These are phyloP conservation scores for Nemania sp. DNA, from an alignment of 2,329 filamentous ascomycete genomes.

Conservation along the genomic window DNA sequence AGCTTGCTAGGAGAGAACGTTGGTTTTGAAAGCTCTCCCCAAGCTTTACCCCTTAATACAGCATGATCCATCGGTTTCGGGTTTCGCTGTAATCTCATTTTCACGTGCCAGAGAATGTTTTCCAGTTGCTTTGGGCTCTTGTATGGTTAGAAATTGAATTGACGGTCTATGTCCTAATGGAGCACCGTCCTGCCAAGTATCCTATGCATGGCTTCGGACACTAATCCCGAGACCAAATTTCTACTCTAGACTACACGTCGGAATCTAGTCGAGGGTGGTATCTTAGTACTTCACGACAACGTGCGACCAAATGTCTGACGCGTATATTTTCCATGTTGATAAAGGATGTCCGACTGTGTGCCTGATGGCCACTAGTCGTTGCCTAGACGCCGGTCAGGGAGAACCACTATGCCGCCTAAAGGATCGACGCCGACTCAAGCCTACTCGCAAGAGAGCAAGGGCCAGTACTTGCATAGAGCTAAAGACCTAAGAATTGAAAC, in stretches of 20 bases:
- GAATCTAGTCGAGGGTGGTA: background rate
- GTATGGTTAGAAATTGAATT: no score
- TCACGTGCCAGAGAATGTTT: no score
- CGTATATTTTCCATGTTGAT: background rate
- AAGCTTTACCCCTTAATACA: background rate
- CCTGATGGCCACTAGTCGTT: background rate
- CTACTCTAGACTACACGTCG: background rate
- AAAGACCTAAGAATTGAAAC: conserved; percentile 9
- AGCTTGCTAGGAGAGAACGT: background rate
- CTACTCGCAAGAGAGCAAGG: conserved; percentile 13
- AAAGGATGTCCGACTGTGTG: background rate
- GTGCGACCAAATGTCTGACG: background rate
- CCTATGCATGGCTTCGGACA: background rate
- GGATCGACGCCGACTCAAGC: background rate
- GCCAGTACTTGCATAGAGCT: conserved; percentile 7
- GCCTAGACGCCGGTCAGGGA: background rate
- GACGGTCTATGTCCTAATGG: no score
- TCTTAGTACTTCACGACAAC: background rate
- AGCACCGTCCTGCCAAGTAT: no score
- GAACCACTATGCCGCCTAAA: background rate
- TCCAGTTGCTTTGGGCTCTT: background rate
- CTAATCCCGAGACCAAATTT: background rate
- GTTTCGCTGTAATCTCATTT: no score
- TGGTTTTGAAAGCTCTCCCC: background rate
- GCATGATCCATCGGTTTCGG: background rate